These are phyloP conservation scores for Centaurea solstitialis DNA, from an alignment of 129 eudicot genomes.

Conservation along the genomic window DNA sequence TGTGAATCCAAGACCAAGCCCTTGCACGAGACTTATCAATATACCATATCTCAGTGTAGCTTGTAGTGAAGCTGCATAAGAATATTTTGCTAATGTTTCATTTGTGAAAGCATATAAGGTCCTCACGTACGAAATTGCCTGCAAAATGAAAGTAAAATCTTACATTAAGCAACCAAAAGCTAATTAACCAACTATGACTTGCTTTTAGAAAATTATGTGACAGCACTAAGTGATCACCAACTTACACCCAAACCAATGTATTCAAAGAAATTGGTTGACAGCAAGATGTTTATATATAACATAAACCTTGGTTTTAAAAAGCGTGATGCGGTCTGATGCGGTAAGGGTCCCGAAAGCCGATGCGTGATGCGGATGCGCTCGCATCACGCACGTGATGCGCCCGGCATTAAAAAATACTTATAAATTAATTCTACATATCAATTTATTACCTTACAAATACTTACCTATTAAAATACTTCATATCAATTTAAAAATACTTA, in stretches of 20 bases:
- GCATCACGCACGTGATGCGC: no score
- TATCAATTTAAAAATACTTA: no score
- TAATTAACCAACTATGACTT: neutral
- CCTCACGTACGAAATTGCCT: slow-evolving; percentile 88
- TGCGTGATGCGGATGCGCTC: no score
- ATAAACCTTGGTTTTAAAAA: no score
- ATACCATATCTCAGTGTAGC: slow-evolving; percentile 97
- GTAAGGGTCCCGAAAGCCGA: no score
- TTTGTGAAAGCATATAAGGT: slow-evolving; percentile 92
- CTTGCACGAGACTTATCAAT: slow-evolving; percentile 97
- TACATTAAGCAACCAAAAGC: neutral
- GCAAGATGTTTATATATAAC: neutral
- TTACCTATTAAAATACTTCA: no score
- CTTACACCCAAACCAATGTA: neutral
- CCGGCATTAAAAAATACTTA: no score
- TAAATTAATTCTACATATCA: no score
- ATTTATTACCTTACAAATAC: no score
- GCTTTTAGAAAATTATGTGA: neutral
- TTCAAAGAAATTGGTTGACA: neutral
- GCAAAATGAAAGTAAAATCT: slow-evolving; percentile 24
- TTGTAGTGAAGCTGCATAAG: slow-evolving; percentile 91
- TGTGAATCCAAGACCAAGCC: slow-evolving; percentile 96
- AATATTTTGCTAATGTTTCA: slow-evolving; percentile 93
- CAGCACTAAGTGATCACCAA: neutral
- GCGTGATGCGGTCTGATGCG: no score